Conservation (phyloP, 257 asterid genomes). For the Cruciata laevipes region DNA sequence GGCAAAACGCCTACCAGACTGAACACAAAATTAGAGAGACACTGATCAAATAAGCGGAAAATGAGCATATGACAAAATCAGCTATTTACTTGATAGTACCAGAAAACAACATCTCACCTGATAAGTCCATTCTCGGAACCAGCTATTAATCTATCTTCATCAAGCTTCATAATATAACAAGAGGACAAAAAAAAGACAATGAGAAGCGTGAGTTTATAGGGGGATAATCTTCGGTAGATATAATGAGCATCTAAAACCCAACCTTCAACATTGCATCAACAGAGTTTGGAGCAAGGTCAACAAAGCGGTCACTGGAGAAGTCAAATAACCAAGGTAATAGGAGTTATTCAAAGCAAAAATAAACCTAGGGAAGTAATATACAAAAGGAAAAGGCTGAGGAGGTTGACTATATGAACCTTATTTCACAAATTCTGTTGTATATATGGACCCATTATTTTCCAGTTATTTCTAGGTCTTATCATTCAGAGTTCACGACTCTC, state of each 20-base stretch:
- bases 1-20: conserved; percentile 87
- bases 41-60: conserved; percentile 9
- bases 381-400: background rate
- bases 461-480: background rate
- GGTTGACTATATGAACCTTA: background rate
- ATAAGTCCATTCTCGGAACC: conserved; percentile 87
- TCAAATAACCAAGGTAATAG: conserved; percentile 2
- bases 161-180: conserved; percentile 49
- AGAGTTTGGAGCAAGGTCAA: conserved; percentile 75
- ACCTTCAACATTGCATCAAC: conserved; percentile 86
- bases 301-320: conserved; percentile 69
- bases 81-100: background rate
- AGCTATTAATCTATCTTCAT: conserved; percentile 80
- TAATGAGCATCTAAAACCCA: conserved; percentile 16
- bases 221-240: conserved; percentile 4
- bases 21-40: conserved; percentile 18
- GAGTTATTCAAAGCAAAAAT: conserved; percentile 13
- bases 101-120: conserved; percentile 33
- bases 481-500: background rate
- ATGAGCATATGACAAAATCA: conserved; percentile 1
- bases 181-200: conserved; percentile 2
- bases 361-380: conserved; percentile 1
- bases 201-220: conserved; percentile 9
- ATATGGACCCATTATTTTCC: background rate
- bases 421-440: background rate